Base-by-base conservation (phyloP, 345 rosid genomes). In the Eucalyptus tenuipes region DNA sequence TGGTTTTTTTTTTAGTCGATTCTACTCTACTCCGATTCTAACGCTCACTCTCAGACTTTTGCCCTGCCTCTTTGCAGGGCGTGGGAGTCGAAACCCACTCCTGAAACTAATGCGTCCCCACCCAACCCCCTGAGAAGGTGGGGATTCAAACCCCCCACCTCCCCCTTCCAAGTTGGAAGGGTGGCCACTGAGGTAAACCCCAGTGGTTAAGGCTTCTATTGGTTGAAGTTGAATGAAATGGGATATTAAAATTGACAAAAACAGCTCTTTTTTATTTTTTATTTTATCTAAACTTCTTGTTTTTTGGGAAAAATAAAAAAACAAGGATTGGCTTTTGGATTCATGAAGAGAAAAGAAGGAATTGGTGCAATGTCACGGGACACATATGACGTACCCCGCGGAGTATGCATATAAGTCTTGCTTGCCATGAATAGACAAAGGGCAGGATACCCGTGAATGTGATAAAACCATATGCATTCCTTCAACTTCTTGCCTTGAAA, bases 1-100 rank as follows among this genome's bases (percentile, higher is more conserved):
- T n/a, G n/a, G n/a, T n/a, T 40, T 40, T 40, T 40, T 40, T 40
- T 40, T 40, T 40, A 4, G 42, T 40, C 42, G 42, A 1, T 40
- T 5, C 5, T n/a, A 40, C 5, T 40, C 42, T 40, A 4, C 5
- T 4, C 5, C 5, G 4, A 40, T 40, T 0, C 42, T 40, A 40
- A 40, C 42, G 4, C 5, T 40, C 42, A 40, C 42, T 40, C 5
- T 40, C 1, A 40, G 42, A 40, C 42, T 40, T 40, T 40, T 40
- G 5, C 5, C 42, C 1, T 40, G 5, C 42, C 42, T 40, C 1
- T 1, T 40, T 40, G 5, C 42, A n/a, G 42, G 42, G 42, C 42
- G 42, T 40, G 42, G 5, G 5, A 40, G 42, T 40, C 5, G 42
- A 40, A 40, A 40, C 42, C 5, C 42, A 40, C 5, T 40, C 42